phyloP scores from a whole-genome alignment of 1,139 yeast species.

The Kodamaea suecica region DNA sequence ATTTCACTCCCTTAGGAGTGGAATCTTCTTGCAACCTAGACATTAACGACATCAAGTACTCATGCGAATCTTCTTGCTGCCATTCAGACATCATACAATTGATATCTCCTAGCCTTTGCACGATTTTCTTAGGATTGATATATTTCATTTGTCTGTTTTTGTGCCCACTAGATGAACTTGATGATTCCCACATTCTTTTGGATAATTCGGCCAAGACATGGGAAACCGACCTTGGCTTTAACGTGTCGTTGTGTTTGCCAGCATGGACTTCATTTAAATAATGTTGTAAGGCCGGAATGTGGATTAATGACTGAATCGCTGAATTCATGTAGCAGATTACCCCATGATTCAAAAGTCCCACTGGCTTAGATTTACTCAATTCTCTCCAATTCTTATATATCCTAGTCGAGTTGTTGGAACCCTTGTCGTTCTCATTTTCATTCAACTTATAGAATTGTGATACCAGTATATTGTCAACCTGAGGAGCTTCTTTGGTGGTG shows the following conservation, averaged over 20 bases:
- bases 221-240: constrained; percentile 62
- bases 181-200: constrained; percentile 57
- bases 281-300: constrained; percentile 86
- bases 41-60: constrained; percentile 88
- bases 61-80: constrained; percentile 98
- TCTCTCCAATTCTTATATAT: constrained; percentile 63
- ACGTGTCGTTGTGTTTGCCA: constrained; percentile 44
- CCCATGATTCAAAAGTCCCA: constrained; percentile 85
- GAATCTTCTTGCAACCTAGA: constrained; percentile 88
- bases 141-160: constrained; percentile 30
- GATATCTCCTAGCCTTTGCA: constrained; percentile 73
- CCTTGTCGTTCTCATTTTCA: constrained; percentile 52
- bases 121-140: constrained; percentile 72
- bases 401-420: constrained; percentile 54
- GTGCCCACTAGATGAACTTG: constrained; percentile 20
- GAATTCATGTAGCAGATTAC: constrained; percentile 97
- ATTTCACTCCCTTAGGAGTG: constrained; percentile 81
- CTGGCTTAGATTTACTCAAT: constrained; percentile 47
- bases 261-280: constrained; percentile 65
- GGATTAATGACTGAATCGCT: constrained; percentile 86
- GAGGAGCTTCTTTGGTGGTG: constrained; percentile 7
- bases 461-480: neutral
- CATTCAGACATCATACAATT: constrained; percentile 96
- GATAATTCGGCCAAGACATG: constrained; percentile 70
- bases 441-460: constrained; percentile 46